These are phyloP conservation scores for Luzula sylvatica DNA, from an alignment of 176 grass and related monocot genomes.

Conservation along the genomic window DNA sequence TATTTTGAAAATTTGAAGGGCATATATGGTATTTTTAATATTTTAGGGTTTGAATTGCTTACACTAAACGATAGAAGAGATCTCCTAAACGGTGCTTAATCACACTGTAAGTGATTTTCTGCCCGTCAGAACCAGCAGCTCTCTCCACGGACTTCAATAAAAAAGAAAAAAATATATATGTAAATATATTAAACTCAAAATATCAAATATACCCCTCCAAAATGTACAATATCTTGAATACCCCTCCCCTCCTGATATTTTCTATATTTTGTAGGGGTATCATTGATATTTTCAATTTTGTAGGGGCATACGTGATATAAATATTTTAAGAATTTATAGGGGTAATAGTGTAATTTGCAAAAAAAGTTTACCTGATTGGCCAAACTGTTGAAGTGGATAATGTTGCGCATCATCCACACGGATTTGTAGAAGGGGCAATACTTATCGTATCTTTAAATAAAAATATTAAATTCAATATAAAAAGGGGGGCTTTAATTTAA, in stretches of 20 bases:
- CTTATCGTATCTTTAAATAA: slow-evolving; percentile 77
- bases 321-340: no score
- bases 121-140: slow-evolving; percentile 66
- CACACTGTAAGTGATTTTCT: slow-evolving; percentile 82
- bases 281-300: neutral
- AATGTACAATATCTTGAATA: no score
- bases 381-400: slow-evolving; percentile 76
- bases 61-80: slow-evolving; percentile 91
- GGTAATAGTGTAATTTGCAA: slow-evolving; percentile 1
- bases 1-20: neutral
- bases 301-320: no score
- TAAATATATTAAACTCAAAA: neutral
- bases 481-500: neutral
- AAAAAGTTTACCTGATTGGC: slow-evolving; percentile 59
- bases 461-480: slow-evolving; percentile 2
- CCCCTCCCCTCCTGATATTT: neutral
- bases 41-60: slow-evolving; percentile 21
- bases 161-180: slow-evolving; percentile 5
- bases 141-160: slow-evolving; percentile 68
- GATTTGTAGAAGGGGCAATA: slow-evolving; percentile 95
- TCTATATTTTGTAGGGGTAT: neutral
- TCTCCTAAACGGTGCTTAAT: slow-evolving; percentile 81
- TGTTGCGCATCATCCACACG: slow-evolving; percentile 96
- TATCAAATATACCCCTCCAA: neutral
- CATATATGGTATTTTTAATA: no score